Evolutionary conservation across 73 alveolate genomes (phyloP), one percentile per base, ranked within the genome.

Genomic region (Paramecium sexaurelia): DNA sequence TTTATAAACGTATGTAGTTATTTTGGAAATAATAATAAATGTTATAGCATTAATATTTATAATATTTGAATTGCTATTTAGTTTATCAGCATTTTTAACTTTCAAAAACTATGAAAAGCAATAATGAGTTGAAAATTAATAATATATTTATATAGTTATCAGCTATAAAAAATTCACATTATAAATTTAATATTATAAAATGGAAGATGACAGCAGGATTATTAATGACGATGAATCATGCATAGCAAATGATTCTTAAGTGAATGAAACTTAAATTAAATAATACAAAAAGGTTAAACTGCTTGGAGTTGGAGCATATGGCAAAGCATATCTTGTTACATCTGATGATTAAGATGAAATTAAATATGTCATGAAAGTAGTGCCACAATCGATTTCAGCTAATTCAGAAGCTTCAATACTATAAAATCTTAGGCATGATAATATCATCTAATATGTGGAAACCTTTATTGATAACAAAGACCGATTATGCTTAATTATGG

Each of bases 401-500:
- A 17, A 22, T 37, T 3, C 32, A 55, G 92, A 85, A 37, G 85
- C 85, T 5, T 13, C 39, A 3, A 85, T 85, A 29, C 26, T 85
- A 29, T 20, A 39, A 55, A 85, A 56, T 55, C 40, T 85, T 4
- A 68, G 67, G 15, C 92, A 85, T 26, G 84, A 75, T n/a, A 85
- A 85, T 20, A 85, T 85, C 9, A 37, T 85, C 7, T 20, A 51
- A 22, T 85, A 41, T 56, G 39, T 29, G 1, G 92, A 85, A 20
- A 68, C 92, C 56, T 85, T 56, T 32, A 27, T 40, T 7, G 85
- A 55, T 26, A 22, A 85, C 35, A 32, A 75, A 26, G 92, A 85
- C n/a, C 35, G 87, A n/a, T 85, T 95, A 66, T 86, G 95, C 83
- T 91, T 95, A 51, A 88, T 95, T 47, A 95, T 95, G 98, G 98